Conservation (phyloP, 148 eudicot species). For the Vaccinium macrocarpon region DNA sequence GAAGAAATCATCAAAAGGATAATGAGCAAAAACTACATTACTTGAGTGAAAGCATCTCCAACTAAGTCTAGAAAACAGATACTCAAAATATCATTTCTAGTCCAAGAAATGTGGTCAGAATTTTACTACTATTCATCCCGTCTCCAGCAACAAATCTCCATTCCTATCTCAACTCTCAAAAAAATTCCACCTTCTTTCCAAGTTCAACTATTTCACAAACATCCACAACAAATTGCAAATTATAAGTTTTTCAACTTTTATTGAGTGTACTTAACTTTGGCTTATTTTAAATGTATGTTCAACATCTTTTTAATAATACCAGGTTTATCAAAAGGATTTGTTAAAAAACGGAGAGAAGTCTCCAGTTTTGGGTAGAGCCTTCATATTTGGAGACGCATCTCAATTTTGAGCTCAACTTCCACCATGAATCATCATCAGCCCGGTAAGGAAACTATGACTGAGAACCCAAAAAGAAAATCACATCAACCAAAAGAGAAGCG, state of each 20-base stretch:
- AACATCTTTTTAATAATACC: not conserved
- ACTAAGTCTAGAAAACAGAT: slow-evolving; percentile 4
- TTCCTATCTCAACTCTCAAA: not conserved
- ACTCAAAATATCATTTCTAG: not conserved
- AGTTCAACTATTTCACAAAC: not conserved
- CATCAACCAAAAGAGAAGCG: no score
- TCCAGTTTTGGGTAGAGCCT: no score
- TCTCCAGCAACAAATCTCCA: not conserved
- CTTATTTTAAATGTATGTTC: not conserved
- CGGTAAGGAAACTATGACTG: no score
- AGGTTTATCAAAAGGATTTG: not conserved
- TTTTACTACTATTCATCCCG: not conserved
- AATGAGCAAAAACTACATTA: not conserved
- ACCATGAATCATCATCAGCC: no score
- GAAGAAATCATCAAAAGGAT: not conserved
- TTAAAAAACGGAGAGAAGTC: no score
- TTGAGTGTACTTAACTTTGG: not conserved
- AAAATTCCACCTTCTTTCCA: not conserved
- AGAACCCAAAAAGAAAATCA: no score
- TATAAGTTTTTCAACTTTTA: not conserved
- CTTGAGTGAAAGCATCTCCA: not conserved
- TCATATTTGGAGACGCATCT: no score
- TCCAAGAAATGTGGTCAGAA: not conserved
- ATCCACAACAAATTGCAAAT: not conserved
- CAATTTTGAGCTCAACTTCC: no score